Evolutionary conservation across 1,139 yeast species (phyloP), one percentile per base, ranked within the genome.

Genomic region (Geotrichum fermentans): DNA sequence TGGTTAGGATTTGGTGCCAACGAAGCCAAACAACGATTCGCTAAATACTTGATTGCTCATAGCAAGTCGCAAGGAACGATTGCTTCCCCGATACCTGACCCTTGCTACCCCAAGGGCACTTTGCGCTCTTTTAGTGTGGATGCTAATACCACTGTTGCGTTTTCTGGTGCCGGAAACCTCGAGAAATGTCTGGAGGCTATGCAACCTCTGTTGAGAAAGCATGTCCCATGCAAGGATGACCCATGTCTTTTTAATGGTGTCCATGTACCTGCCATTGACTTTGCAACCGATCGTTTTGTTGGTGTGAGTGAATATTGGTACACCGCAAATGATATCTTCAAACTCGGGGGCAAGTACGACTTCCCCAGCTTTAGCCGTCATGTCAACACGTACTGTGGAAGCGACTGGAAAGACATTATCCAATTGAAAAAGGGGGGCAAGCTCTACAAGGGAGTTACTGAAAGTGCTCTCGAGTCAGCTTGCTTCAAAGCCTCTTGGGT

Each of bases 241-340:
- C 74, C 75, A 7, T 71, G 75, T 52, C 52, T 70, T 35, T 68
- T 68, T 50, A 63, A 68, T 45, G 71, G 71, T n/a, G 60, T 63
- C 7, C 71, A 68, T 45, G 71, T 66, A 17, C 95, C 95, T 0
- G 76, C 82, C 1, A 79, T 86, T 64, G 87, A 82, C 59, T 82
- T 83, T 57, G 77, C 74, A 43, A 69, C 75, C 32, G 79, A 79
- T 55, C 79, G 77, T 53, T 83, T 85, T 55, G 74, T 82, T 32
- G 94, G 94, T 0, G 87, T 86, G 3, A 82, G 89, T 59, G 95
- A 89, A 37, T 85, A 83, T 62, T 84, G 92, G 89, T 83, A 83
- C 61, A 80, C 88, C 2, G 73, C 83, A 7, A 74, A 75, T 21
- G 75, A 73, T 39, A 66, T 82, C 10, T 65, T 68, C 47, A 58